Base-by-base conservation (phyloP, 768 basidiomycete genomes). In the Tremella yokohamensis region DNA sequence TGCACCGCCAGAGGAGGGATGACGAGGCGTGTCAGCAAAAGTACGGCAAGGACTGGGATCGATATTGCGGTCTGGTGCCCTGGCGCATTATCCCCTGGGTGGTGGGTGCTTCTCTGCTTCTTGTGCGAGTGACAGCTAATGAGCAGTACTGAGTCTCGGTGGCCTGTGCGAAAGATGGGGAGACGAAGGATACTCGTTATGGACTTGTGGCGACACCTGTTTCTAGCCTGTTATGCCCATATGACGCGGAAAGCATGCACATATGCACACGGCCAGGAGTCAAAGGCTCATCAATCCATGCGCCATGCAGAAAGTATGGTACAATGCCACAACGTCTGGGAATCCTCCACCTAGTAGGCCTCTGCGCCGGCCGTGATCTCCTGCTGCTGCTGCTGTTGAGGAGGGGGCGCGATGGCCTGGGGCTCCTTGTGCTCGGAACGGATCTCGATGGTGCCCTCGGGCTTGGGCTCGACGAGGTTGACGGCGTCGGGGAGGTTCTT, bases 401-500 rank as follows among this genome's bases (percentile, higher is more conserved):
- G 57, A 18, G 54, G 55, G 26, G 53, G 65, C 45, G 63, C 57
- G 60, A 72, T 61, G 44, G 64, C 54, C 57, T 75, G 71, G 26
- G 70, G 71, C 47, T 91, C 90, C 71, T 84, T 84, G 78, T 89
- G 87, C 79, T 96, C 92, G 45, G 91, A 94, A 20, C 86, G 83
- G 49, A 92, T 91, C 77, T 92, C 89, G 51, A 84, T 84, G 64
- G 90, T 83, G 65, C 89, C 81, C 79, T 97, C 94, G 82, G 94
- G 90, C 68, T 89, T 82, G 44, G 89, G 89, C 75, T 93, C 90
- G 74, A 84, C 76, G 72, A 98, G 89, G 70, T 84, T 84, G 74
- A 99, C 93, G 64, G 87, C 87, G 77, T 98, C 96, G 54, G 96
- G 96, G 52, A 98, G 87, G 64, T 92, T 90, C 78, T 90, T 91